Evolutionary conservation across 208 protist species (phyloP).

Genomic region (Acanthamoeba royreba): DNA sequence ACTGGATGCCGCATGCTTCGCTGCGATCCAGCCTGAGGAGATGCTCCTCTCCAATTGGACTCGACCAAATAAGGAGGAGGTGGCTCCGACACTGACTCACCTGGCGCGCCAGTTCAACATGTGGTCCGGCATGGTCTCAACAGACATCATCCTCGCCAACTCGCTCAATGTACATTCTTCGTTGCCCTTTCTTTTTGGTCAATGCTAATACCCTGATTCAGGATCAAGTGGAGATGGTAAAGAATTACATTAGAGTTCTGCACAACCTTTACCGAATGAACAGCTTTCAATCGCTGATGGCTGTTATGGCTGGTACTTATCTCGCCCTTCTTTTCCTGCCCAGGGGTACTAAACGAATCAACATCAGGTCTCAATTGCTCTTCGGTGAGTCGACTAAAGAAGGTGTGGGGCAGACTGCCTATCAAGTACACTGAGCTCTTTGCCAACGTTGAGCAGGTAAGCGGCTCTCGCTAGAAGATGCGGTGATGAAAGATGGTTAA

Average conservation of each 20-base stretch:
- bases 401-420: neutral
- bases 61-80: neutral
- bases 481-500: no score
- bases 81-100: neutral
- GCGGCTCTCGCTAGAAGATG: no score
- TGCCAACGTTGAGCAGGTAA: neutral
- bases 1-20: neutral
- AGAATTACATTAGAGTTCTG: neutral
- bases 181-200: neutral
- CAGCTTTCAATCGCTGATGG: constrained; percentile 8
- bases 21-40: constrained; percentile 3
- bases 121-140: neutral
- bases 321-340: neutral
- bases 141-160: constrained; percentile 28
- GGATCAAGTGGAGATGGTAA: neutral
- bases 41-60: constrained; percentile 6
- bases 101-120: constrained; percentile 13
- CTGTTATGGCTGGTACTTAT: neutral
- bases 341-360: neutral
- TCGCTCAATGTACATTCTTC: neutral
- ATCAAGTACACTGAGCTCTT: neutral
- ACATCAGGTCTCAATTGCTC: neutral
- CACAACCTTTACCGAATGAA: neutral
- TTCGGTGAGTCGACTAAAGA: neutral
- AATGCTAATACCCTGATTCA: neutral